These are phyloP conservation scores for Thamnidium elegans DNA, from an alignment of 192 early-diverging fungal genomes.

Conservation along the genomic window DNA sequence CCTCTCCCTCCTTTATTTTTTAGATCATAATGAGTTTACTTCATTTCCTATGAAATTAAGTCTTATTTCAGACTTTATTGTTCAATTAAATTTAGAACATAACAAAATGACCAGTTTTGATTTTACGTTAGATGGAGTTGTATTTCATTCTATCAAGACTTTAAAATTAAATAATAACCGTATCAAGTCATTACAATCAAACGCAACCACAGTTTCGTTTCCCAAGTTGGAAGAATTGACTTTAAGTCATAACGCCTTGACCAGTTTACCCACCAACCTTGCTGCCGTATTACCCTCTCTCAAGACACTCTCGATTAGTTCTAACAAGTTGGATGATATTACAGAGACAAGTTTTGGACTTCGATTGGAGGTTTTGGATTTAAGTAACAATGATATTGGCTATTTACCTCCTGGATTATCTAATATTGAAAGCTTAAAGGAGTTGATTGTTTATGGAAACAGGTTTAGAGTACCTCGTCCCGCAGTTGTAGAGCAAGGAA, in stretches of 20 bases:
- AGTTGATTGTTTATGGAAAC: conserved; percentile 49
- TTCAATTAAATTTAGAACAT: conserved; percentile 46
- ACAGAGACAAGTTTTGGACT: conserved; percentile 41
- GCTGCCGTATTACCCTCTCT: conserved; percentile 44
- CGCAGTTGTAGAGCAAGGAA: conserved; percentile 49
- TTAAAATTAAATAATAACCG: conserved; percentile 48
- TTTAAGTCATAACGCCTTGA: conserved; percentile 32
- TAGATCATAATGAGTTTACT: conserved; percentile 38
- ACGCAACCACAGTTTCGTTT: conserved; percentile 22
- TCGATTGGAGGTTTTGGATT: conserved; percentile 38
- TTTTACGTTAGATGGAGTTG: conserved; percentile 19
- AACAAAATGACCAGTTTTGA: conserved; percentile 50
- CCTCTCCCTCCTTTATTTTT: too few species aligned
- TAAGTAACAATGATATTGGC: conserved; percentile 55
- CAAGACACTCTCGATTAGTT: conserved; percentile 34
- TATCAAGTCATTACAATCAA: conserved; percentile 26
- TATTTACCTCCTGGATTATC: conserved; percentile 51
- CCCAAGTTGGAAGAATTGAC: conserved; percentile 42
- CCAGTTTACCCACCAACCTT: conserved; percentile 37
- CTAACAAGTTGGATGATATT: conserved; percentile 44
- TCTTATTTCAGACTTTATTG: conserved; percentile 22
- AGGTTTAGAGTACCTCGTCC: conserved; percentile 51
- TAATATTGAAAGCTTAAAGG: conserved; percentile 42
- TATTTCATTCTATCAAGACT: conserved; percentile 37
- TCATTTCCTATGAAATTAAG: conserved; percentile 19